Percentiles rank a stretch among this genome's conserved stretches.
Evolutionary conservation across 1,284 basidiomycete species (phyloP).

Genomic region (Pseudozyma thailandica): DNA sequence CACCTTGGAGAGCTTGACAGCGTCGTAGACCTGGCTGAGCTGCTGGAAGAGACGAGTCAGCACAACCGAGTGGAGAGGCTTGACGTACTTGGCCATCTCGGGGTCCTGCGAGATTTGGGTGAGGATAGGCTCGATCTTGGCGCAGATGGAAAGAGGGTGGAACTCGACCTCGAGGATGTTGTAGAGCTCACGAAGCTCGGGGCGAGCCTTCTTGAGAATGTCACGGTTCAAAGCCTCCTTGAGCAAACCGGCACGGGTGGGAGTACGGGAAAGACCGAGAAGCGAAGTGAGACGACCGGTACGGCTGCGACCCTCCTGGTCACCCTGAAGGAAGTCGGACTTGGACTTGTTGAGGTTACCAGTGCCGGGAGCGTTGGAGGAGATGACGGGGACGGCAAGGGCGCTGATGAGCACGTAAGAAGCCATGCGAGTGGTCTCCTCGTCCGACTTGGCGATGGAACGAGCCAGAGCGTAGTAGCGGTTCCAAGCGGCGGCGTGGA

Average conservation of each 20-base stretch:
- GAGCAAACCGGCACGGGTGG: constrained; percentile 85
- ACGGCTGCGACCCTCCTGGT: constrained; percentile 71
- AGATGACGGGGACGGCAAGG: constrained; percentile 89
- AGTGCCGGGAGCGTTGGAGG: constrained; percentile 71
- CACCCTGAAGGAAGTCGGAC: constrained; percentile 74
- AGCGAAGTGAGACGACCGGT: constrained; percentile 84
- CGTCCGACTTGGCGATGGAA: constrained; percentile 70
- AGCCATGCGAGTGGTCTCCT: constrained; percentile 83
- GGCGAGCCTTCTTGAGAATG: constrained; percentile 82
- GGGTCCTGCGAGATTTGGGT: constrained; percentile 67
- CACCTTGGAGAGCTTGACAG: constrained; percentile 74
- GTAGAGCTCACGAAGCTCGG: constrained; percentile 84
- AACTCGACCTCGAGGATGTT: constrained; percentile 92
- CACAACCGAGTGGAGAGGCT: constrained; percentile 89
- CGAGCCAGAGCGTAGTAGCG: constrained; percentile 74
- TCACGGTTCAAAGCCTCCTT: constrained; percentile 74
- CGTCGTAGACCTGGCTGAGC: constrained; percentile 92
- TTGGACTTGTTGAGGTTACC: constrained; percentile 72
- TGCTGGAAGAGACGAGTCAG: constrained; percentile 93
- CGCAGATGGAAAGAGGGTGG: constrained; percentile 89
- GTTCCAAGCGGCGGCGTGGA: constrained; percentile 96
- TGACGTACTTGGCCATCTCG: constrained; percentile 75
- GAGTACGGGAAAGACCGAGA: constrained; percentile 84
- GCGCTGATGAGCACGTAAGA: constrained; percentile 92
- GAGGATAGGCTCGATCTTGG: constrained; percentile 84